These are phyloP conservation scores for Thraustochytrium sp. DNA, from an alignment of 352 stramenopile genomes.

Conservation along the genomic window DNA sequence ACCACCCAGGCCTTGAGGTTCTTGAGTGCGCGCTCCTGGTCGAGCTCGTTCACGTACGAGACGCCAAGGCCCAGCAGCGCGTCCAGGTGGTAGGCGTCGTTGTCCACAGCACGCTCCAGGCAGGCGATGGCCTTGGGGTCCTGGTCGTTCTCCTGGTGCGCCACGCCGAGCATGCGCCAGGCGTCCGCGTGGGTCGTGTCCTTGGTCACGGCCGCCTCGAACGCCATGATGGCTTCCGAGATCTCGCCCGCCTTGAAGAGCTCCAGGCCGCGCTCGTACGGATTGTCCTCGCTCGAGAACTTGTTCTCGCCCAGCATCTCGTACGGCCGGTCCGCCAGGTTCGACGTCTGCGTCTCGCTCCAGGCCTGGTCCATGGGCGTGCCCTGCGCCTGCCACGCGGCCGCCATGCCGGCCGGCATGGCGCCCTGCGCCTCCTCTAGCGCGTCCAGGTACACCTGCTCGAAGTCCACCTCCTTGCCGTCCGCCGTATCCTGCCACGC, in stretches of 20 bases:
- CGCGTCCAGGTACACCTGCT: constrained; percentile 31
- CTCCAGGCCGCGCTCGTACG: constrained; percentile 41
- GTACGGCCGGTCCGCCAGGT: constrained; percentile 33
- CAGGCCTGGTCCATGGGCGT: constrained; percentile 13
- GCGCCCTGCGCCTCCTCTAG: not conserved
- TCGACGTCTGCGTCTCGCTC: constrained; percentile 40
- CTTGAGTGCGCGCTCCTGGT: constrained; percentile 71
- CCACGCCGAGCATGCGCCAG: constrained; percentile 78
- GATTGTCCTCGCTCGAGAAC: constrained; percentile 21
- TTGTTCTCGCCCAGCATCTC: constrained; percentile 36
- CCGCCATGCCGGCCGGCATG: not conserved
- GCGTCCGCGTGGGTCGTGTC: constrained; percentile 75
- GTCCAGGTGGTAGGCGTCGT: constrained; percentile 79
- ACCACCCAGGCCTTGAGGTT: constrained; percentile 80
- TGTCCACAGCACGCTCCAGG: constrained; percentile 72
- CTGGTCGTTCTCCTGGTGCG: constrained; percentile 78
- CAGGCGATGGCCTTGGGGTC: constrained; percentile 80
- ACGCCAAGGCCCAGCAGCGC: constrained; percentile 73
- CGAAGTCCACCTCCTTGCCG: constrained; percentile 43
- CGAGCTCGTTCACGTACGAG: constrained; percentile 80
- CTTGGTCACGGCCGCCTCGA: constrained; percentile 77
- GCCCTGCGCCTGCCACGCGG: not conserved
- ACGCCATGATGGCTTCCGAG: constrained; percentile 72
- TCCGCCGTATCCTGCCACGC: constrained; percentile 28
- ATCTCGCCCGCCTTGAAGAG: constrained; percentile 72